Conservation (phyloP, 176 grass and related monocot species). For the Triticum urartu region DNA sequence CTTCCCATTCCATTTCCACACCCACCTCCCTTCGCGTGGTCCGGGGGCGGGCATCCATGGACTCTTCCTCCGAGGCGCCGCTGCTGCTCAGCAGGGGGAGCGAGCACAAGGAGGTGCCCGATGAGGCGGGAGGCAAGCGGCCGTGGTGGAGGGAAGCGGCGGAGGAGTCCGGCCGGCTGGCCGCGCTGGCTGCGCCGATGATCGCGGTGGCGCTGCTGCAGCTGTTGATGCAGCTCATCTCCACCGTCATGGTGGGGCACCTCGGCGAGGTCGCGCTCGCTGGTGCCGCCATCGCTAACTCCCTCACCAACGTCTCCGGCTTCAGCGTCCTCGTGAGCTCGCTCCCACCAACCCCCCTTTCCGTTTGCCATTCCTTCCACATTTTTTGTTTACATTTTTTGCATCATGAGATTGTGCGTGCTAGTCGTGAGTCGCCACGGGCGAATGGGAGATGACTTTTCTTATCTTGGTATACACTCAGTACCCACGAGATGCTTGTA, state of each 20-base stretch:
- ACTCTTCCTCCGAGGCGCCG: constrained; percentile 27
- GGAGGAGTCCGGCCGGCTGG: constrained; percentile 45
- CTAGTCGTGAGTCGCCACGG: neutral
- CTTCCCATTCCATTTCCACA: neutral
- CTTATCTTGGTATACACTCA: neutral
- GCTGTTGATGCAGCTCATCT: constrained; percentile 63
- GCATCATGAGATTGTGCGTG: neutral
- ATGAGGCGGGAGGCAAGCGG: neutral
- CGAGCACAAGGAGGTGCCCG: neutral
- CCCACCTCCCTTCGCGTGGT: neutral
- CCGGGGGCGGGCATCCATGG: constrained; percentile 19
- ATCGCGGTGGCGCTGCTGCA: constrained; percentile 57
- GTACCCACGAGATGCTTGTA: neutral
- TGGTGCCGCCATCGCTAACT: constrained; percentile 62
- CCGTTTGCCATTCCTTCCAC: neutral
- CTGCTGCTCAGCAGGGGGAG: constrained; percentile 23
- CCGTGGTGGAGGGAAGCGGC: constrained; percentile 28
- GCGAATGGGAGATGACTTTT: neutral
- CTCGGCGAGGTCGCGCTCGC: constrained; percentile 66
- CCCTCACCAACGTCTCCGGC: constrained; percentile 64
- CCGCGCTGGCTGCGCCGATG: constrained; percentile 57
- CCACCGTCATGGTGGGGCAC: constrained; percentile 70
- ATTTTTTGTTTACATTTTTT: neutral
- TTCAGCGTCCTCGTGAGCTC: constrained; percentile 75
- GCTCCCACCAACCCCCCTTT: too few relatives aligned